Evolutionary conservation across 164 flowering plant species (phyloP).

Genomic region (Umbilicus rupestris): DNA sequence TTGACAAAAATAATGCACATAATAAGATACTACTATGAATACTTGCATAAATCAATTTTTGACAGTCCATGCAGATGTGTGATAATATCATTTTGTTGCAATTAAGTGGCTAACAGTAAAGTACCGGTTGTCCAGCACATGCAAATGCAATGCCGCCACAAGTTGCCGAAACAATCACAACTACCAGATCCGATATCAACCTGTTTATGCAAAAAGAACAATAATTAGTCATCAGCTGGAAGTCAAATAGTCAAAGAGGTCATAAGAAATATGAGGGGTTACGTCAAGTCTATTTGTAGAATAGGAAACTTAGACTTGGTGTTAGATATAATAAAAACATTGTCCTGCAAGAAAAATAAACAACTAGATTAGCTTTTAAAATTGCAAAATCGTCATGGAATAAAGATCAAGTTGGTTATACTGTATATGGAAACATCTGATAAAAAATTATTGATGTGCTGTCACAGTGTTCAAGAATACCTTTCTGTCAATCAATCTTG

Average conservation of each 20-base stretch:
- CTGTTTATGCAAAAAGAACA: slow-evolving; percentile 25
- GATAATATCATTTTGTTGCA: slow-evolving; percentile 13
- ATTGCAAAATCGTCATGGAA: background rate
- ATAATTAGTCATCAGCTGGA: slow-evolving; percentile 3
- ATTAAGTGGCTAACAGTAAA: slow-evolving; percentile 14
- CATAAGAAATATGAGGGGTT: slow-evolving; percentile 5
- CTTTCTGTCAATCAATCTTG: slow-evolving; percentile 79
- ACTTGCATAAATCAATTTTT: background rate
- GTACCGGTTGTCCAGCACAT: slow-evolving; percentile 95
- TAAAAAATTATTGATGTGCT: background rate
- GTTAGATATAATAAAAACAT: slow-evolving; percentile 90
- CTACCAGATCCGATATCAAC: slow-evolving; percentile 85
- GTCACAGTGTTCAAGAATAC: slow-evolving; percentile 21
- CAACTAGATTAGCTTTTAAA: slow-evolving; percentile 2
- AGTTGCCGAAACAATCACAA: slow-evolving; percentile 92
- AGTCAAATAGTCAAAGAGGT: background rate
- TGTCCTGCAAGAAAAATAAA: slow-evolving; percentile 46
- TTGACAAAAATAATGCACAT: background rate
- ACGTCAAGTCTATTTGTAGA: slow-evolving; percentile 81
- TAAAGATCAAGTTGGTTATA: background rate
- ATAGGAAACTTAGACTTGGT: slow-evolving; percentile 81
- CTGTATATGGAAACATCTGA: background rate
- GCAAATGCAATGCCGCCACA: slow-evolving; percentile 99
- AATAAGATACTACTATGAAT: no score
- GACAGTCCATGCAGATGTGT: background rate